These are phyloP conservation scores for Hypoxylon lienhwacheense DNA, from an alignment of 495 filamentous ascomycete species.

Conservation along the genomic window DNA sequence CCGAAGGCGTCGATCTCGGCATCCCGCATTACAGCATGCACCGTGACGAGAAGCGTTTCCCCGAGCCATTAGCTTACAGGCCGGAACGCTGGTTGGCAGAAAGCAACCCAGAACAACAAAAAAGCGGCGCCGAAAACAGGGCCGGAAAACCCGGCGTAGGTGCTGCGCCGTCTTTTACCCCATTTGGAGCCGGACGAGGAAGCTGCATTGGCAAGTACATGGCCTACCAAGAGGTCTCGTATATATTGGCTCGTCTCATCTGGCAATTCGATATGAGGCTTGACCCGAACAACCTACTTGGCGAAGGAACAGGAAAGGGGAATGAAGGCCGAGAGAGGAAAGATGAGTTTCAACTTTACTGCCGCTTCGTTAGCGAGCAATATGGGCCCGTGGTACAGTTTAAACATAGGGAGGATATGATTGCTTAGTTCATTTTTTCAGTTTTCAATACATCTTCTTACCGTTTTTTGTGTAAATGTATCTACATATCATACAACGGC, in stretches of 20 bases:
- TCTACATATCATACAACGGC: no score
- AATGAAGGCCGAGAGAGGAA: constrained; percentile 10
- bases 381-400: constrained; percentile 26
- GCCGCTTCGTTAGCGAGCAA: constrained; percentile 13
- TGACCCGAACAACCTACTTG: constrained; percentile 14
- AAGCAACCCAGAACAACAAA: no score
- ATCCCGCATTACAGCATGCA: constrained; percentile 58
- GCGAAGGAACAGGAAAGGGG: constrained; percentile 4
- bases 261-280: constrained; percentile 13
- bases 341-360: constrained; percentile 14
- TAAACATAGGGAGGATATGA: background rate
- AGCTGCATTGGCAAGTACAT: constrained; percentile 40
- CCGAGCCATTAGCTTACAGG: constrained; percentile 41
- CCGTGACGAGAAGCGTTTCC: constrained; percentile 52
- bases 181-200: constrained; percentile 30
- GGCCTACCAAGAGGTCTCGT: constrained; percentile 35
- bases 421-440: background rate
- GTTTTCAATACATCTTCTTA: background rate
- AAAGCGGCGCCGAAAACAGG: no score
- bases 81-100: constrained; percentile 56
- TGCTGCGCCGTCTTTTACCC: constrained; percentile 18
- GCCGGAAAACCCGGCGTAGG: constrained; percentile 5
- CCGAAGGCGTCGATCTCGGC: constrained; percentile 57
- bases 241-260: constrained; percentile 31
- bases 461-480: no score